phyloP scores from a whole-genome alignment of 345 rosid genomes.

The Hirschfeldia incana region DNA sequence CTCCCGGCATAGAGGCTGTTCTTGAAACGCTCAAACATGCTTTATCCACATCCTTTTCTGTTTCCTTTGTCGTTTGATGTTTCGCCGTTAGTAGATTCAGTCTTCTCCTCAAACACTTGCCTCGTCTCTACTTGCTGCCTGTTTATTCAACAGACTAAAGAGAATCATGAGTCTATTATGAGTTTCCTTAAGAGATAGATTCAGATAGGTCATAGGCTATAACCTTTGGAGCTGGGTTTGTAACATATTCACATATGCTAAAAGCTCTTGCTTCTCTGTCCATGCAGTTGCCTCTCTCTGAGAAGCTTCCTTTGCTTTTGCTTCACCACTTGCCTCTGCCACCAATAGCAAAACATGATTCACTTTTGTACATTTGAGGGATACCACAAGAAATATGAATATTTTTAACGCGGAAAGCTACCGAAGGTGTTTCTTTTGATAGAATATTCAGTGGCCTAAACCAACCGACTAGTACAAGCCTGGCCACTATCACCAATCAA shows the following conservation, averaged over 20 bases:
- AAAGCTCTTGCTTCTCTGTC: conserved; percentile 89
- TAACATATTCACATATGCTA: conserved; percentile 74
- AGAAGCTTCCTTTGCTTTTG: conserved; percentile 77
- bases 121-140: conserved; percentile 78
- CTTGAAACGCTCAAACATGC: conserved; percentile 79
- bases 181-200: neutral
- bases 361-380: too few species aligned
- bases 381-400: too few species aligned
- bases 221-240: conserved; percentile 93
- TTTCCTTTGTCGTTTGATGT: conserved; percentile 65
- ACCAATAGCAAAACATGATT: too few species aligned
- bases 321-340: conserved; percentile 70
- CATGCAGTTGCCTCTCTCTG: conserved; percentile 69
- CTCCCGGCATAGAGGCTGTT: conserved; percentile 41
- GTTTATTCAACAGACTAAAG: conserved; percentile 17
- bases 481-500: too few species aligned
- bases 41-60: conserved; percentile 81
- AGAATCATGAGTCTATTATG: neutral
- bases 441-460: too few species aligned
- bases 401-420: too few species aligned
- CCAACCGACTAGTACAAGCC: too few species aligned
- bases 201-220: neutral
- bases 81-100: conserved; percentile 48
- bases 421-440: too few species aligned
- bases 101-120: conserved; percentile 82